Conservation (phyloP, 2,329 filamentous ascomycete species). For the Elsinoe fawcettii region DNA sequence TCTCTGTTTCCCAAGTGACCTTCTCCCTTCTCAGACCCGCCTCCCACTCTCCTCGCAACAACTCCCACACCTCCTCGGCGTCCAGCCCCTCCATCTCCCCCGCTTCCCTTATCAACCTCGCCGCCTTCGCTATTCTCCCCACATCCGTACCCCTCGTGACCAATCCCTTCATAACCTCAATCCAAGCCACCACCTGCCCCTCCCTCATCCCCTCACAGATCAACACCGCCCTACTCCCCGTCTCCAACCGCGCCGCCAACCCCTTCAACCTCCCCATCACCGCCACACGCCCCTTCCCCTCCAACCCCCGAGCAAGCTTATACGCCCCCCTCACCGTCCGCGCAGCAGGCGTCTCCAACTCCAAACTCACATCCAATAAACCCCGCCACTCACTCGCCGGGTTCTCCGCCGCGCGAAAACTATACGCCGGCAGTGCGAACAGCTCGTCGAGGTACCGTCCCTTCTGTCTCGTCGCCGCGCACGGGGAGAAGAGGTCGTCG, state of each 20-base stretch:
- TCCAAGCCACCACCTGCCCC: neutral
- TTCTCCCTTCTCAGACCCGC: neutral
- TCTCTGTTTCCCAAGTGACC: neutral
- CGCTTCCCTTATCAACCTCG: constrained; percentile 19
- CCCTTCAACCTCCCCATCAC: constrained; percentile 18
- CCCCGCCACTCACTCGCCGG: neutral
- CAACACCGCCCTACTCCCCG: neutral
- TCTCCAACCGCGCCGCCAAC: neutral
- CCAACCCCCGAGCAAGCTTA: constrained; percentile 13
- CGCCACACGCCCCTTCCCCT: constrained; percentile 15
- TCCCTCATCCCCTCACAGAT: neutral
- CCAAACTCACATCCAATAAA: constrained; percentile 17
- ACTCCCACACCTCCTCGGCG: neutral
- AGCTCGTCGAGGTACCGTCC: constrained; percentile 26
- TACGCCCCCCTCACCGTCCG: constrained; percentile 3
- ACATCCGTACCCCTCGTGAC: neutral
- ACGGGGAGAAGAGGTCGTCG: constrained; percentile 32
- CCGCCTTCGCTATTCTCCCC: constrained; percentile 16
- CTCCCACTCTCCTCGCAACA: neutral
- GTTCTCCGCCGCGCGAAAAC: neutral
- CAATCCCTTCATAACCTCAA: neutral
- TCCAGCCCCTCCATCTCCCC: neutral
- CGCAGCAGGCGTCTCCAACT: neutral
- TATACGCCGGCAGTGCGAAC: constrained; percentile 17
- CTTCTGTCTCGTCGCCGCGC: constrained; percentile 24